phyloP scores from a whole-genome alignment of 495 filamentous ascomycete species.

The Niebla homalea region DNA sequence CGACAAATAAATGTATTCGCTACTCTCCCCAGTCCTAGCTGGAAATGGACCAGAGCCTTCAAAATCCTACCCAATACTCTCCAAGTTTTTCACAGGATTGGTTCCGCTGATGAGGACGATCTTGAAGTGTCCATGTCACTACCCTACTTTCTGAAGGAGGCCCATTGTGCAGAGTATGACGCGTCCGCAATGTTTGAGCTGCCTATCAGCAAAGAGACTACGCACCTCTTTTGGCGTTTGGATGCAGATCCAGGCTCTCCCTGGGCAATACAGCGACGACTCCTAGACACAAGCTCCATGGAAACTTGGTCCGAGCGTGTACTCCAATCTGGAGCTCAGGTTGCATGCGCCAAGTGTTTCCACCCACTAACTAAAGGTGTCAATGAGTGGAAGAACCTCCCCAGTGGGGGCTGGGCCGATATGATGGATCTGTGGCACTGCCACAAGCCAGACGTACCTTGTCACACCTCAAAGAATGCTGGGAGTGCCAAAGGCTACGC shows the following conservation, averaged over 20 bases:
- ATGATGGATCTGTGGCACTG: slow-evolving; percentile 99
- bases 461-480: slow-evolving; percentile 24
- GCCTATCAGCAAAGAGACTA: slow-evolving; percentile 36
- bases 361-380: slow-evolving; percentile 19
- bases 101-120: slow-evolving; percentile 22
- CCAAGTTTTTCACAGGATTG: not conserved
- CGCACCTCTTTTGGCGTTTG: slow-evolving; percentile 5
- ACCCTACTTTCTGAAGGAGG: slow-evolving; percentile 18
- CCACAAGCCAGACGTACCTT: slow-evolving; percentile 63
- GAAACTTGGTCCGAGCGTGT: slow-evolving; percentile 55
- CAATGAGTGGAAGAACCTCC: slow-evolving; percentile 76
- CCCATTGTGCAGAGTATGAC: slow-evolving; percentile 15
- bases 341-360: slow-evolving; percentile 54
- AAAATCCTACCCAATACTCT: too few species aligned
- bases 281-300: slow-evolving; percentile 11
- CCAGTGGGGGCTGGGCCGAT: slow-evolving; percentile 94
- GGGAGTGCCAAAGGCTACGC: slow-evolving; percentile 54
- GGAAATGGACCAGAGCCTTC: too few species aligned
- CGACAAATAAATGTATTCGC: slow-evolving; percentile 66
- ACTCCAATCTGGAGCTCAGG: slow-evolving; percentile 36
- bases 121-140: slow-evolving; percentile 18
- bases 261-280: too few species aligned
- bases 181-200: slow-evolving; percentile 48
- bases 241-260: not conserved
- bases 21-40: slow-evolving; percentile 36